Evolutionary conservation across 805 yeast genomes (phyloP), one percentile per base, ranked within the genome.

Genomic region (Wickerhamiella dianesei): DNA sequence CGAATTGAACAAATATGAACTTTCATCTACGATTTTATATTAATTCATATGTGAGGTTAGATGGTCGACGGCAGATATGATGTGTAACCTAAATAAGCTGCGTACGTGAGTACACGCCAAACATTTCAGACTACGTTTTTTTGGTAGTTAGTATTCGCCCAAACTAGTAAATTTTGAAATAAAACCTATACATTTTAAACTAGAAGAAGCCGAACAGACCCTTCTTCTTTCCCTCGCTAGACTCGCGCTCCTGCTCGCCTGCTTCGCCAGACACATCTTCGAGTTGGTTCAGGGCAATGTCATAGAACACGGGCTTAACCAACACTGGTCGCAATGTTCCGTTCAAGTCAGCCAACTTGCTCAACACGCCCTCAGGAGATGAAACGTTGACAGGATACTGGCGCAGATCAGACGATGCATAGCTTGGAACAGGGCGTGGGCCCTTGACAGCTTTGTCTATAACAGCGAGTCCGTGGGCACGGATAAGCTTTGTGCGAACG

Each of bases 301-400:
- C 98, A 57, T 86, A 92, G 57, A 88, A 73, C 8, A 87, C 94
- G 0, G 98, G 96, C 64, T 92, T 89, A 48, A 80, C 75, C 45
- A 78, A 72, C 1, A 83, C 76, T 1, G 94, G 82, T 52, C 65
- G 67, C 37, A 86, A 43, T n/a, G 56, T 53, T 12, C 62, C 57
- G 3, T 60, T 56, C 17, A 66, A 49, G 44, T 64, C 61, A 12
- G 60, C 70, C 18, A 65, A 50, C 5, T 39, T 13, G 20, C 25
- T 5, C n/a, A 39, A n/a, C 8, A 55, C 44, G 32, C 32, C 32
- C 17, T 47, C 44, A 8, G 21, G n/a, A 19, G 5, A 5, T 9
- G 41, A 37, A 8, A 9, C 41, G 8, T 14, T 12, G 9, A 19
- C 25, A 19, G 41, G 41, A 8, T 18, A 39, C 13, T 19, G n/a